Base-by-base conservation (phyloP, 257 asterid species). In the Mitragyna speciosa region DNA sequence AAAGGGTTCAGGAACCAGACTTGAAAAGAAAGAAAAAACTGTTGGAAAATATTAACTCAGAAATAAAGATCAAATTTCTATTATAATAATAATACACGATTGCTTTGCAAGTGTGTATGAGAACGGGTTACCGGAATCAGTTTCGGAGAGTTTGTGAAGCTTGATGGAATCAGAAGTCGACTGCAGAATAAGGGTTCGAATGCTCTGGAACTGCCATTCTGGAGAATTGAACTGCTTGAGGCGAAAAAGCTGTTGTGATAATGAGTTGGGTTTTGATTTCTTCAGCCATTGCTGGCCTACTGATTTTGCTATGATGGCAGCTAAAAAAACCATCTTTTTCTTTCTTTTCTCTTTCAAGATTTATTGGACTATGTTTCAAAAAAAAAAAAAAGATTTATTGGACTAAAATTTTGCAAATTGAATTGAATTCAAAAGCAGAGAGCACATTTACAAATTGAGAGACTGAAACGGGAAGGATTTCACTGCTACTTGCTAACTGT, bases 91-190 rank as follows among this genome's bases (percentile, higher is more conserved):
- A 31, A 36, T 36, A 36, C 41, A 36, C 4, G 41, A 36, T 36
- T 36, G 2, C 41, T 36, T 36, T 36, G 41, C 41, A 36, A 1
- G 41, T 4, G 4, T 36, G 41, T 36, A 36, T 36, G 26, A 76
- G 52, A 70, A 33, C 7, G 24, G 59, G 75, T 61, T 90, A 92
- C 96, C 98, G 33, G 96, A 88, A 88, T 93, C 94, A 33, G 89
- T 81, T 54, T 88, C 93, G 22, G 92, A 64, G 80, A 91, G 90
- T 76, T 80, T 87, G 69, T 86, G 88, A 76, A 94, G 85, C 84
- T 91, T 89, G 78, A 94, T 95, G 49, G 92, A 89, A 48, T 93
- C 91, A 12, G 92, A 87, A 83, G 92, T 84, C 6, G 98, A 86
- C 79, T 92, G 94, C 78, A 93, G 78, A 52, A 95, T 76, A 65